Percentiles rank a stretch among this genome's conserved stretches.
phyloP scores from a whole-genome alignment of 768 basidiomycete genomes.

The Coprinopsis strossmayeri region DNA sequence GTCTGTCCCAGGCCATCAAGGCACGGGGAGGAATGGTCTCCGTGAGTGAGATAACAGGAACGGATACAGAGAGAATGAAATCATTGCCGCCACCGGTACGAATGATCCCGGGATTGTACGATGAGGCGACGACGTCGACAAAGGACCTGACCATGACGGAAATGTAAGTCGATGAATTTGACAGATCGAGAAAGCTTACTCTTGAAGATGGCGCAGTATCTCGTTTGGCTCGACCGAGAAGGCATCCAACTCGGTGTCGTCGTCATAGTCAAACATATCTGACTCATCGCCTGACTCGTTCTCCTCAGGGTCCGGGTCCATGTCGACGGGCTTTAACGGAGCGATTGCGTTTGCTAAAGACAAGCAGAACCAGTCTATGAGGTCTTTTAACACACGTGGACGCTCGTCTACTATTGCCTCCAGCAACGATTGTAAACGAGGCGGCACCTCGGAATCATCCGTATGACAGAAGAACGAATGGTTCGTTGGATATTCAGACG shows the following conservation, averaged over 20 bases:
- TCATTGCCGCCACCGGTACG: constrained; percentile 39
- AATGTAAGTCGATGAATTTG: constrained; percentile 3
- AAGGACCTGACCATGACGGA: constrained; percentile 53
- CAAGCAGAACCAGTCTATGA: constrained; percentile 36
- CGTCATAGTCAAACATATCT: constrained; percentile 22
- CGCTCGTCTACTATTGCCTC: constrained; percentile 36
- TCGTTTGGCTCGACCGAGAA: constrained; percentile 16
- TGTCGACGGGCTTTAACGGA: constrained; percentile 16
- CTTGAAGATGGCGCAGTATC: constrained; percentile 23
- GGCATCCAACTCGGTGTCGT: constrained; percentile 31
- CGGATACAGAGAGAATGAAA: constrained; percentile 48
- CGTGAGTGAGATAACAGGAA: constrained; percentile 48
- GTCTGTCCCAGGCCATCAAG: constrained; percentile 69
- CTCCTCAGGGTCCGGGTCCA: constrained; percentile 28
- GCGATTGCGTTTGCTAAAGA: constrained; percentile 21
- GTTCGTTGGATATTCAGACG: constrained; percentile 57
- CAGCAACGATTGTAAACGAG: constrained; percentile 33
- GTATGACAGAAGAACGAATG: constrained; percentile 55
- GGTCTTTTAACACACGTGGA: constrained; percentile 37
- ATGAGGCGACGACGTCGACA: constrained; percentile 46
- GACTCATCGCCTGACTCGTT: constrained; percentile 31
- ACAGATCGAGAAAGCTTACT: constrained; percentile 14
- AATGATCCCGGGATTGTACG: constrained; percentile 55
- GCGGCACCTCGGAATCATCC: constrained; percentile 35
- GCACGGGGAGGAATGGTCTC: constrained; percentile 54